Evolutionary conservation across 2,329 filamentous ascomycete species (phyloP).

Genomic region (Alternaria gaisen): DNA sequence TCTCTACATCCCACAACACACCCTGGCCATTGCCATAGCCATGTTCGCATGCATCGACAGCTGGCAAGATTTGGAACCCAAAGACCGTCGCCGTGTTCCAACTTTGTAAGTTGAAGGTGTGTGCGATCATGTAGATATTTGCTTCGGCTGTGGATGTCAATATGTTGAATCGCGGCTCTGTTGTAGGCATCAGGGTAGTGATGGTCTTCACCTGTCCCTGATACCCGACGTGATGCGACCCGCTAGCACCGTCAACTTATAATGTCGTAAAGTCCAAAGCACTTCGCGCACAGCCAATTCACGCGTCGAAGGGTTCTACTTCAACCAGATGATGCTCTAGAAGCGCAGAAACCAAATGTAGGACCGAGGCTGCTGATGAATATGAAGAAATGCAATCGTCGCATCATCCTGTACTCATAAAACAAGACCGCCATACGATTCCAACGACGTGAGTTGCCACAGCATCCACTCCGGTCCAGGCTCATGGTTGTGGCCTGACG

Average conservation of each 20-base stretch:
- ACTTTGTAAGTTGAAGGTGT: neutral
- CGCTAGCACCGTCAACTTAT: neutral
- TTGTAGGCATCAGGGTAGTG: neutral
- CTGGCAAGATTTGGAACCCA: neutral
- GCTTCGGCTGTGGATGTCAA: neutral
- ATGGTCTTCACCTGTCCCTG: neutral
- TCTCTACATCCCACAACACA: neutral
- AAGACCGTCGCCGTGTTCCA: neutral
- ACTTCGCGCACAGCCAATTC: neutral
- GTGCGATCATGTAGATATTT: neutral
- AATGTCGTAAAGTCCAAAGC: neutral
- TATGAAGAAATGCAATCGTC: too few relatives aligned
- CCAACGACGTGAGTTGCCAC: too few relatives aligned
- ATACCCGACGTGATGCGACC: neutral
- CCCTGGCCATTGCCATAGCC: neutral
- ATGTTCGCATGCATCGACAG: neutral
- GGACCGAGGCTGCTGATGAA: too few relatives aligned
- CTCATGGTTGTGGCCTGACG: too few relatives aligned
- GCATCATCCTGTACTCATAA: too few relatives aligned
- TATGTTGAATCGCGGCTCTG: neutral
- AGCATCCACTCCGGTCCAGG: too few relatives aligned
- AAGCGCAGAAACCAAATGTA: neutral
- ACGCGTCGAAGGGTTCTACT: too few relatives aligned
- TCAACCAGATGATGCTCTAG: neutral
- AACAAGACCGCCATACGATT: too few relatives aligned